Percentiles rank a stretch among this genome's conserved stretches.
phyloP scores from a whole-genome alignment of 225 moss, liverwort and hornwort genomes.

The Lunularia cruciata region DNA sequence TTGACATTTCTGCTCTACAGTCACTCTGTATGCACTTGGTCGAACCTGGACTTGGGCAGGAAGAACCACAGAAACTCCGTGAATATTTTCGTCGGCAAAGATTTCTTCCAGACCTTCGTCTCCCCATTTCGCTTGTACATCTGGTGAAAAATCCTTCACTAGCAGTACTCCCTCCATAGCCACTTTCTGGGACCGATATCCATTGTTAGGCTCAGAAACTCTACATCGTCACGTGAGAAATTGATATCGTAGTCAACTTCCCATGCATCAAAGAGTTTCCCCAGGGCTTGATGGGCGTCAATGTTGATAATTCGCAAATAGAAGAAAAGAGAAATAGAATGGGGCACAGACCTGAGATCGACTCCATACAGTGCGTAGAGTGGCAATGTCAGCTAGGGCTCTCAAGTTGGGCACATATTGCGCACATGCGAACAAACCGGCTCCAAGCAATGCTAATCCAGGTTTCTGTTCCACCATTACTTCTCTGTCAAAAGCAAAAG shows the following conservation, averaged over 20 bases:
- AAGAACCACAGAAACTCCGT: constrained; percentile 84
- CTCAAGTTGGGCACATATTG: constrained; percentile 81
- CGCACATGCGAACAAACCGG: constrained; percentile 72
- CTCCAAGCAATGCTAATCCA: constrained; percentile 80
- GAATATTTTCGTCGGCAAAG: constrained; percentile 64
- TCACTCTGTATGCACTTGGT: too few species aligned
- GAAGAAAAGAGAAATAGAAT: background rate
- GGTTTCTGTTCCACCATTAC: constrained; percentile 51
- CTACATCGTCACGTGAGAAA: too few species aligned
- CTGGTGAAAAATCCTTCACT: constrained; percentile 59
- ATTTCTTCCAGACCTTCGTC: constrained; percentile 74
- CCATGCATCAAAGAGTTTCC: too few species aligned
- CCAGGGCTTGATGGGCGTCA: background rate
- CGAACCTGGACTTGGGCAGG: constrained; percentile 89
- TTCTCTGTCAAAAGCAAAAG: background rate
- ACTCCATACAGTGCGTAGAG: constrained; percentile 86
- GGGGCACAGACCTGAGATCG: constrained; percentile 69
- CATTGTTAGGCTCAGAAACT: constrained; percentile 4
- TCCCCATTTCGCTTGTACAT: constrained; percentile 83
- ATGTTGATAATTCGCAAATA: background rate
- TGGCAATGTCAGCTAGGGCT: constrained; percentile 52
- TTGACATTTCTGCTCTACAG: too few species aligned
- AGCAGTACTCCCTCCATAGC: constrained; percentile 61
- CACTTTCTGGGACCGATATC: constrained; percentile 48
- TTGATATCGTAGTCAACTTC: too few species aligned